Conservation (phyloP, 306 rosid genomes). For the Castanea crenata region DNA sequence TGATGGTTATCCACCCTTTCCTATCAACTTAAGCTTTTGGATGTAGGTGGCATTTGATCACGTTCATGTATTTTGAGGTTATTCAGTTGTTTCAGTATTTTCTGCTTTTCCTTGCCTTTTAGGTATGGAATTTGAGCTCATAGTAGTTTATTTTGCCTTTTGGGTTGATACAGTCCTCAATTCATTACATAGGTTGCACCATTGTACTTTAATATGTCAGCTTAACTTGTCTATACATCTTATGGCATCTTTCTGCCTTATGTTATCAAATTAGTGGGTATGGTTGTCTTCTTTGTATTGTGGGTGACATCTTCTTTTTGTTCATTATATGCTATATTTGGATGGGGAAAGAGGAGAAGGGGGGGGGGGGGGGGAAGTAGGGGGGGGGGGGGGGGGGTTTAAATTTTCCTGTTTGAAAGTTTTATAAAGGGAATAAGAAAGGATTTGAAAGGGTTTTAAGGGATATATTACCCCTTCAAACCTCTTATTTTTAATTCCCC, state of each 20-base stretch:
- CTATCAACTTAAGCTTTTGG: too few species aligned
- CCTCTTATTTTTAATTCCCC: too few species aligned
- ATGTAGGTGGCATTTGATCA: neutral
- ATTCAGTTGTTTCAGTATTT: neutral
- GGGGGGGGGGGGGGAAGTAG: too few species aligned
- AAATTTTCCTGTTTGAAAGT: too few species aligned
- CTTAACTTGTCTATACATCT: constrained; percentile 5
- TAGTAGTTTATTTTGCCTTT: neutral
- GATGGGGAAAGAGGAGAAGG: too few species aligned
- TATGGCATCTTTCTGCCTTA: constrained; percentile 3
- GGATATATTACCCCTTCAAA: too few species aligned
- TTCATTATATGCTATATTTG: neutral
- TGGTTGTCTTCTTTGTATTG: neutral
- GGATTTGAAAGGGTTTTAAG: too few species aligned
- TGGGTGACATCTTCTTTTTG: neutral
- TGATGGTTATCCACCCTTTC: too few species aligned
- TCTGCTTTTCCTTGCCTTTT: neutral
- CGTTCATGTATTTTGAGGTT: neutral
- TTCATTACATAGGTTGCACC: neutral
- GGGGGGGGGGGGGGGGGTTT: too few species aligned
- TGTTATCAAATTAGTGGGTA: neutral
- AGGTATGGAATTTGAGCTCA: neutral
- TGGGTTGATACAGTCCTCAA: neutral
- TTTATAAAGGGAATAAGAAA: too few species aligned
- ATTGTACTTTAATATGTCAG: neutral